Conservation (phyloP, 2,329 filamentous ascomycete genomes). For the Fusarium redolens region DNA sequence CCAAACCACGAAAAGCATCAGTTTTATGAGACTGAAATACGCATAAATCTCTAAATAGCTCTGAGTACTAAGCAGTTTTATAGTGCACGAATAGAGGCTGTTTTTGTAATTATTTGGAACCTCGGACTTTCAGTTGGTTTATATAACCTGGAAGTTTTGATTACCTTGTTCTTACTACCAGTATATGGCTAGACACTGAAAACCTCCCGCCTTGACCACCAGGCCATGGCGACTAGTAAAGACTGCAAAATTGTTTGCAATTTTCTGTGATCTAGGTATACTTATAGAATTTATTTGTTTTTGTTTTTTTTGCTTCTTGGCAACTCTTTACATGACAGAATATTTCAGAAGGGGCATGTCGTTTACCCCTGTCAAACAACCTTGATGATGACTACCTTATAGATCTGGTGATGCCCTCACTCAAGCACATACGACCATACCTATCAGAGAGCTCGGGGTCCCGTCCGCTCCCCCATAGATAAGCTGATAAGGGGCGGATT, state of each 20-base stretch:
- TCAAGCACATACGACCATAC: neutral
- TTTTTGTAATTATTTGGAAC: neutral
- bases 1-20: neutral
- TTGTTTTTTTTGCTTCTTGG: neutral
- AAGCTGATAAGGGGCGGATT: neutral
- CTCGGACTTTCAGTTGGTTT: neutral
- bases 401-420: neutral
- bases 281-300: neutral
- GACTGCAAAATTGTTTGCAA: neutral
- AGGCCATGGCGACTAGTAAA: neutral
- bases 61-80: neutral
- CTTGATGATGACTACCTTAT: neutral
- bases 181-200: neutral
- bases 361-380: neutral
- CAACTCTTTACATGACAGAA: neutral
- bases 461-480: neutral
- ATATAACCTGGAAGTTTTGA: neutral
- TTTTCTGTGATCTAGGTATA: neutral
- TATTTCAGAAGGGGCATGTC: too few species aligned
- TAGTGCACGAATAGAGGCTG: neutral
- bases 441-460: neutral
- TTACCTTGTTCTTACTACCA: neutral
- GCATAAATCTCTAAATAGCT: neutral
- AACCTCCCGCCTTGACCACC: neutral
- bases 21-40: neutral